These are phyloP conservation scores for Boehmeria nivea DNA, from an alignment of 306 rosid species.

Conservation along the genomic window DNA sequence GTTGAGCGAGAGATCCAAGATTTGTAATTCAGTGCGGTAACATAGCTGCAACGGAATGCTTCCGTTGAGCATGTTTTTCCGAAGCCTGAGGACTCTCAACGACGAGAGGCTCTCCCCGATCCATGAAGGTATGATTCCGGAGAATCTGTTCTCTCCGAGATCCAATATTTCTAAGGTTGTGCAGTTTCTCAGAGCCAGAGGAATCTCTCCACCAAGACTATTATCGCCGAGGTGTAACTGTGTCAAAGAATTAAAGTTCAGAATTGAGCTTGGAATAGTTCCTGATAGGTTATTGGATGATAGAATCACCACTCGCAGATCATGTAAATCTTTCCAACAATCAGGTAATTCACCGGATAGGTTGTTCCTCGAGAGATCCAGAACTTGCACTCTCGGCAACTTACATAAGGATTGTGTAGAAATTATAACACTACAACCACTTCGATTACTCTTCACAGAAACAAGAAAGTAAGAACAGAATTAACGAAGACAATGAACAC, in stretches of 20 bases:
- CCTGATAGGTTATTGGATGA: slow-evolving; percentile 16
- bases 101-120: slow-evolving; percentile 13
- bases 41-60: slow-evolving; percentile 24
- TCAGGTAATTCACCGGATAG: slow-evolving; percentile 17
- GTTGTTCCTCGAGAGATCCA: slow-evolving; percentile 25
- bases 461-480: too few species aligned
- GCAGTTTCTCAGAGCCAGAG: slow-evolving; percentile 9
- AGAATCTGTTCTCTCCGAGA: slow-evolving; percentile 16
- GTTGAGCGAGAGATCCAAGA: slow-evolving; percentile 31
- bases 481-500: too few species aligned
- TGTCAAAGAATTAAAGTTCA: neutral
- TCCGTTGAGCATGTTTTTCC: slow-evolving; percentile 17
- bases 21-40: slow-evolving; percentile 1
- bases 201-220: slow-evolving; percentile 3
- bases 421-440: too few species aligned
- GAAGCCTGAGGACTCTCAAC: slow-evolving; percentile 15
- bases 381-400: neutral
- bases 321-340: slow-evolving; percentile 7
- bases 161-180: slow-evolving; percentile 17
- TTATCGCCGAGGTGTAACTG: slow-evolving; percentile 3
- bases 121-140: slow-evolving; percentile 1
- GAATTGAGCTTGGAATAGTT: slow-evolving; percentile 10
- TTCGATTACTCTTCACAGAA: too few species aligned
- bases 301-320: slow-evolving; percentile 10
- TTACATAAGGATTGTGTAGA: too few species aligned